These are phyloP conservation scores for Agaricus blazei DNA, from an alignment of 768 basidiomycete genomes.

Conservation along the genomic window DNA sequence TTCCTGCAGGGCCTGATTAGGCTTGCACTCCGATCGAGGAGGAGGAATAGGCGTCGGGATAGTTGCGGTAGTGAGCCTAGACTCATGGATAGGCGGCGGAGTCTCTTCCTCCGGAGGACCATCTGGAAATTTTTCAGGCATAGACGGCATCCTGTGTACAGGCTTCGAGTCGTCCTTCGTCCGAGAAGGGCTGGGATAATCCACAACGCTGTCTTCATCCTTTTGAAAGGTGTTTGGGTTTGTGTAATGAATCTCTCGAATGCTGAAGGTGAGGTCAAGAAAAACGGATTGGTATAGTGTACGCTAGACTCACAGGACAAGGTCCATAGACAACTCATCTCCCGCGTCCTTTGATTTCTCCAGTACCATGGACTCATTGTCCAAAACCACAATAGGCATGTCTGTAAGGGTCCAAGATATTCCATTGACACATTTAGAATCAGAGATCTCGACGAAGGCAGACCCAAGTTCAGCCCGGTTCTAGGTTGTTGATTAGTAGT, in stretches of 20 bases:
- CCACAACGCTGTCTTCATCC: neutral
- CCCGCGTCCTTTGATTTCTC: neutral
- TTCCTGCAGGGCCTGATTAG: too few species aligned
- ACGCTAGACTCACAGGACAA: neutral
- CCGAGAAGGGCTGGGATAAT: too few species aligned
- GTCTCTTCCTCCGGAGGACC: too few species aligned
- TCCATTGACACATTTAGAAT: conserved; percentile 5
- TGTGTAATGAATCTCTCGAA: neutral
- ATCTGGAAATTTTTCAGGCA: too few species aligned
- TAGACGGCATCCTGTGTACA: too few species aligned
- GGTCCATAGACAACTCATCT: conserved; percentile 2
- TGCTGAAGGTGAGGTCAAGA: neutral
- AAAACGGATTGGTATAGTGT: neutral
- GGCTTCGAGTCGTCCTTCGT: too few species aligned
- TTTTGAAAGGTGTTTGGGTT: neutral
- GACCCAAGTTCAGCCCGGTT: conserved; percentile 1
- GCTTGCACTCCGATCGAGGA: too few species aligned
- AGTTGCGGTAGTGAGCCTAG: too few species aligned
- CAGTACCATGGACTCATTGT: neutral
- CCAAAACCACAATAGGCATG: conserved; percentile 6
- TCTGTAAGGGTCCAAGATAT: conserved; percentile 5
- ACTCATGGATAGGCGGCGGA: too few species aligned
- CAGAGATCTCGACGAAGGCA: conserved; percentile 6
- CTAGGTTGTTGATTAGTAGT: neutral
- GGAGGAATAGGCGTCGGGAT: too few species aligned